phyloP scores from a whole-genome alignment of 108 stramenopile species.

The Ochromonas danica region DNA sequence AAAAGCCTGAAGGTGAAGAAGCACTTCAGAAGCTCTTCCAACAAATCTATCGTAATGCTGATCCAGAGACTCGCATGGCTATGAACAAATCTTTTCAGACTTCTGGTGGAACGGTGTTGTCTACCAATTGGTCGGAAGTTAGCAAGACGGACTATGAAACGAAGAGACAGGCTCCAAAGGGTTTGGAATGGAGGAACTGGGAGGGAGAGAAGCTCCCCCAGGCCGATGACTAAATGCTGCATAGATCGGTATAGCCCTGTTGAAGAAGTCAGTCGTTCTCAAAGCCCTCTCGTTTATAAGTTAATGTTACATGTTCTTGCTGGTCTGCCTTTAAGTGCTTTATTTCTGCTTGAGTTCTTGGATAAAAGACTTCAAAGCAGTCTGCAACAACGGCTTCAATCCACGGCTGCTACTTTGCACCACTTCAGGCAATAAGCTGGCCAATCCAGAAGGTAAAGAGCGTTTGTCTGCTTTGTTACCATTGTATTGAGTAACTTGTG shows the following conservation, averaged over 20 bases:
- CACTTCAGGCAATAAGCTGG: too few species aligned
- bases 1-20: conserved; percentile 92
- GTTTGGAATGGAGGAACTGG: conserved; percentile 87
- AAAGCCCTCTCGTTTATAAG: too few species aligned
- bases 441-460: too few species aligned
- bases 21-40: conserved; percentile 93
- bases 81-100: conserved; percentile 98
- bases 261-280: too few species aligned
- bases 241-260: too few species aligned
- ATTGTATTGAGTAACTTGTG: neutral
- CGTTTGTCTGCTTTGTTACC: too few species aligned
- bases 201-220: conserved; percentile 59
- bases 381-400: too few species aligned
- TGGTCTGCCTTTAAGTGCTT: too few species aligned
- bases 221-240: conserved; percentile 1
- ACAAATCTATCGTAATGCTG: conserved; percentile 83
- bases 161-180: conserved; percentile 86
- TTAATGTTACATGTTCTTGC: too few species aligned
- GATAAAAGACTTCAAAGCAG: too few species aligned
- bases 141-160: conserved; percentile 92
- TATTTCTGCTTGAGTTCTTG: too few species aligned
- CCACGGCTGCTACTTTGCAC: too few species aligned
- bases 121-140: conserved; percentile 98
- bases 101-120: conserved; percentile 88
- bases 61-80: conserved; percentile 81